phyloP scores from a whole-genome alignment of 257 asterid genomes.

The Linaria vulgaris region DNA sequence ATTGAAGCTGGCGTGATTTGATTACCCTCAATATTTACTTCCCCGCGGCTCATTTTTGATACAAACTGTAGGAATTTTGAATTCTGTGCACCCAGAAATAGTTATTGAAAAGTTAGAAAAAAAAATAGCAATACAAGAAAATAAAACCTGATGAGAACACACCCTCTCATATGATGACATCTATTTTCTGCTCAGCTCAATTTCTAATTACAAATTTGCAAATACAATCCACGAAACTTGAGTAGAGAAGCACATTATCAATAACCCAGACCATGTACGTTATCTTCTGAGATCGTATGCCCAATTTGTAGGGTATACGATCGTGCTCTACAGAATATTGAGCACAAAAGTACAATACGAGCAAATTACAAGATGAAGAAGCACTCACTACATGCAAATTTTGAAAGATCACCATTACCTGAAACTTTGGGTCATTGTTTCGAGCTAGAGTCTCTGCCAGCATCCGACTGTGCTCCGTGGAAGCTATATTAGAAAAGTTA shows the following conservation, averaged over 20 bases:
- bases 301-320: constrained; percentile 9
- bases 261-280: constrained; percentile 10
- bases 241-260: constrained; percentile 15
- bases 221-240: neutral
- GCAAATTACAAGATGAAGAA: constrained; percentile 15
- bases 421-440: constrained; percentile 93
- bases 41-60: constrained; percentile 99
- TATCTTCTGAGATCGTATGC: neutral
- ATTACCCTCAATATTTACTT: constrained; percentile 84
- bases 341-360: constrained; percentile 18
- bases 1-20: constrained; percentile 72
- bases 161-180: constrained; percentile 7
- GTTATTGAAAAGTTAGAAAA: constrained; percentile 15
- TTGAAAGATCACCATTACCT: constrained; percentile 45
- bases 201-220: constrained; percentile 1
- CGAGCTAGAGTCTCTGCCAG: constrained; percentile 94
- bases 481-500: constrained; percentile 57
- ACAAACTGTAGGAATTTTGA: constrained; percentile 95
- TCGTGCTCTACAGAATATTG: constrained; percentile 8
- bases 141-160: constrained; percentile 14
- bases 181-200: constrained; percentile 21
- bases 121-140: constrained; percentile 12
- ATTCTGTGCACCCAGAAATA: constrained; percentile 50
- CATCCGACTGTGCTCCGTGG: constrained; percentile 92
- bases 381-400: constrained; percentile 24